Evolutionary conservation across 495 filamentous ascomycete genomes (phyloP).

Genomic region (Penicillium antarcticum): DNA sequence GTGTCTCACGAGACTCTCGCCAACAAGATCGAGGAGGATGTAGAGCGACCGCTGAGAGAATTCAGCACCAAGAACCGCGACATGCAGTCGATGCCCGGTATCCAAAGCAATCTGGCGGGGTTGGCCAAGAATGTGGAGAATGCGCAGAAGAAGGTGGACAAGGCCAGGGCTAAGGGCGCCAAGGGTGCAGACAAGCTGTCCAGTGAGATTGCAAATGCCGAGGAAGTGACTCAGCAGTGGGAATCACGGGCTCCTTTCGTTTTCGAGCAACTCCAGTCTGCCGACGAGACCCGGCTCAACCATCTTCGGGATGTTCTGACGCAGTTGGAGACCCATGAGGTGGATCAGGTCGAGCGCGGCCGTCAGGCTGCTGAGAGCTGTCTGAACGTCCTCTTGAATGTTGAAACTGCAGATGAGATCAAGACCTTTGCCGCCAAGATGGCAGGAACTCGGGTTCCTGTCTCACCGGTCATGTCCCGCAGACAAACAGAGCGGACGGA

Average conservation of each 20-base stretch:
- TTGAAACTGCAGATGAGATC: conserved; percentile 86
- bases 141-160: conserved; percentile 84
- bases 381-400: conserved; percentile 79
- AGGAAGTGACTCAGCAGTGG: conserved; percentile 81
- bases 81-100: conserved; percentile 77
- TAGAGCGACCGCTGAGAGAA: conserved; percentile 78
- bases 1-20: conserved; percentile 81
- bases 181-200: conserved; percentile 82
- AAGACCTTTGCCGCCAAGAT: conserved; percentile 70
- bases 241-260: conserved; percentile 93
- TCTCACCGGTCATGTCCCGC: conserved; percentile 13
- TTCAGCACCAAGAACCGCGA: conserved; percentile 71
- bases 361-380: conserved; percentile 76
- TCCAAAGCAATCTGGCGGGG: conserved; percentile 73
- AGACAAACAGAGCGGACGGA: conserved; percentile 18
- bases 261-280: conserved; percentile 88
- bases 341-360: conserved; percentile 79
- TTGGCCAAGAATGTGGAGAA: conserved; percentile 83
- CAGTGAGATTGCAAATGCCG: conserved; percentile 66
- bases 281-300: conserved; percentile 87
- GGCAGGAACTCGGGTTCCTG: conserved; percentile 21
- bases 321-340: conserved; percentile 87
- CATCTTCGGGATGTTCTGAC: conserved; percentile 90
- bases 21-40: conserved; percentile 82
- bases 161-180: conserved; percentile 73